Evolutionary conservation across 139 green algal species (phyloP).

Genomic region (Volvox africanus): DNA sequence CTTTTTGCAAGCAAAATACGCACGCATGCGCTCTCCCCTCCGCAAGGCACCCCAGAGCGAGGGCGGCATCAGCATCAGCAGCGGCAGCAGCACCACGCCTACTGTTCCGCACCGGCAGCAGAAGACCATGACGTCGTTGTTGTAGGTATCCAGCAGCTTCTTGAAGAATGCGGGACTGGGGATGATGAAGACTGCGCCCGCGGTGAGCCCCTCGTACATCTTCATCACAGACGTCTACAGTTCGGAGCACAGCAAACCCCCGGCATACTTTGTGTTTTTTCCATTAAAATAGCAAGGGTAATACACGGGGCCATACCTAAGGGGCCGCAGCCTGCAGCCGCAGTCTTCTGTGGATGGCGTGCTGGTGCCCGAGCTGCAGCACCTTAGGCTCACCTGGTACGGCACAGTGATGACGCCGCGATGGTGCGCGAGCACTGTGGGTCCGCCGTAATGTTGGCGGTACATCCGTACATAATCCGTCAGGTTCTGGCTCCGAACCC

Average conservation of each 20-base stretch:
- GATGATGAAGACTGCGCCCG: conserved; percentile 27
- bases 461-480: conserved; percentile 21
- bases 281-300: neutral
- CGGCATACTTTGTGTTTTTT: neutral
- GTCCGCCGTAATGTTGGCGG: conserved; percentile 40
- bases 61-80: neutral
- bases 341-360: too few relatives aligned
- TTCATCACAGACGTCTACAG: conserved; percentile 41
- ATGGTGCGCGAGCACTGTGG: conserved; percentile 29
- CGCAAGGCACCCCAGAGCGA: neutral
- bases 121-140: conserved; percentile 31
- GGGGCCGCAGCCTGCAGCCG: too few relatives aligned
- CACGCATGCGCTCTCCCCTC: too few relatives aligned
- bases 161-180: conserved; percentile 11
- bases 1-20: too few relatives aligned
- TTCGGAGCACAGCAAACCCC: neutral
- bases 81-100: neutral
- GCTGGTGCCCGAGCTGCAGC: too few relatives aligned
- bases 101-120: conserved; percentile 1
- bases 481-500: neutral
- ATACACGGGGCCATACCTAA: too few relatives aligned
- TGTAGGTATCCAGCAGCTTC: neutral
- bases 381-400: conserved; percentile 18
- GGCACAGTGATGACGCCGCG: conserved; percentile 32
- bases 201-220: conserved; percentile 35